Percentiles rank a stretch among this genome's conserved stretches.
Conservation (phyloP, 208 protist genomes). For the Trypanosoma avium region DNA sequence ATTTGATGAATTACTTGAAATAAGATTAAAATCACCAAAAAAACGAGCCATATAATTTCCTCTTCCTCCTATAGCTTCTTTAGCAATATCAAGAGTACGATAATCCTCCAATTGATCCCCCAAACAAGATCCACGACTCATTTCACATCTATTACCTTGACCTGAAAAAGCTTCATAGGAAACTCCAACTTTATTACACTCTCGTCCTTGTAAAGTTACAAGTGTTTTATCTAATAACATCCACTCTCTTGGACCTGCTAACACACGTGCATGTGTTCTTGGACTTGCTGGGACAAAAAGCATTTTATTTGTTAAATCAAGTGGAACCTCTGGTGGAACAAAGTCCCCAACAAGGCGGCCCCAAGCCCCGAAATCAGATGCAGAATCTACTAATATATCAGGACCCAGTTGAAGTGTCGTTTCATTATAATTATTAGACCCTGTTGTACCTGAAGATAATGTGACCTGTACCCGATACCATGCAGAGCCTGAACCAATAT, state of each 20-base stretch:
- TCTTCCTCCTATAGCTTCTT: constrained; percentile 37
- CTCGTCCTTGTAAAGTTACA: constrained; percentile 68
- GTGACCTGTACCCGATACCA: constrained; percentile 70
- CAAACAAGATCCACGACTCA: constrained; percentile 70
- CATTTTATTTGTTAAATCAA: constrained; percentile 63
- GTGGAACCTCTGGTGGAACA: constrained; percentile 41
- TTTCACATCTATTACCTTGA: constrained; percentile 68
- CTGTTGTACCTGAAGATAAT: constrained; percentile 29
- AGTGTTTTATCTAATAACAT: constrained; percentile 62
- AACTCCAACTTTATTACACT: constrained; percentile 90
- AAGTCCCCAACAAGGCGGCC: constrained; percentile 80
- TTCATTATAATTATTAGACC: constrained; percentile 4
- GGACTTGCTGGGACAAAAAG: constrained; percentile 67
- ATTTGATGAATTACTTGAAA: background rate
- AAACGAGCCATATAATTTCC: constrained; percentile 64
- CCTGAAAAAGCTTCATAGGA: constrained; percentile 84
- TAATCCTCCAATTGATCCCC: constrained; percentile 81
- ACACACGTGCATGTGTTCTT: constrained; percentile 35
- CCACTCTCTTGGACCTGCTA: constrained; percentile 66
- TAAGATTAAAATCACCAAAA: constrained; percentile 35
- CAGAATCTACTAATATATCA: constrained; percentile 31
- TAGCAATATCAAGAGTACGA: constrained; percentile 44
- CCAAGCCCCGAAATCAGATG: constrained; percentile 38
- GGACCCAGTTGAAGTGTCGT: constrained; percentile 55
- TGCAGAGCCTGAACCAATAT: constrained; percentile 46